Evolutionary conservation across 768 basidiomycete genomes (phyloP).

Genomic region (Kwoniella heveanensis): DNA sequence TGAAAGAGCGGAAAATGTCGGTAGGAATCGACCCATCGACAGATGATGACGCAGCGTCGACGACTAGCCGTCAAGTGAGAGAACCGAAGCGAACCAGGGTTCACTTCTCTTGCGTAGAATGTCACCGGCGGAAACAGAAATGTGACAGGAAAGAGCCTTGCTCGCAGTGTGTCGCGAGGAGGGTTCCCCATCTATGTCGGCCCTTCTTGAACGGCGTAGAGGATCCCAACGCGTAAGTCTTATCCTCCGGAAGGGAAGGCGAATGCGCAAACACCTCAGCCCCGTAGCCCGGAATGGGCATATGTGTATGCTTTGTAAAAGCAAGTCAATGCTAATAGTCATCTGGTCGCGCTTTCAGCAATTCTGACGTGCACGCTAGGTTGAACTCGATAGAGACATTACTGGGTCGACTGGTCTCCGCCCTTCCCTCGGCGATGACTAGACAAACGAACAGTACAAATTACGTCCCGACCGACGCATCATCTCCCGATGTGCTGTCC

Average conservation of each 20-base stretch:
- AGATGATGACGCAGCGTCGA: slow-evolving; percentile 41
- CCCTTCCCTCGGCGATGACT: slow-evolving; percentile 25
- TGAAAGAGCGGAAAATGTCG: slow-evolving; percentile 28
- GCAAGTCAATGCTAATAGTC: not conserved
- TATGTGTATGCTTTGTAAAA: no score
- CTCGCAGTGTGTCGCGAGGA: slow-evolving; percentile 55
- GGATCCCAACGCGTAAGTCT: slow-evolving; percentile 52
- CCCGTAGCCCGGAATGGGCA: no score
- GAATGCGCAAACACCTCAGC: no score
- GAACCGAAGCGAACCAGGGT: slow-evolving; percentile 51
- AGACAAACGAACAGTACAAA: not conserved
- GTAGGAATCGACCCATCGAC: slow-evolving; percentile 33
- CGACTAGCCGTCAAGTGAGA: slow-evolving; percentile 18
- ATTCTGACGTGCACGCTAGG: slow-evolving; percentile 52
- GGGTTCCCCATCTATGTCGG: slow-evolving; percentile 56
- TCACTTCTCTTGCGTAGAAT: slow-evolving; percentile 52
- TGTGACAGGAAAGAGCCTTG: slow-evolving; percentile 53
- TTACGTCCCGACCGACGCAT: slow-evolving; percentile 20
- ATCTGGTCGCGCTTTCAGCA: slow-evolving; percentile 25
- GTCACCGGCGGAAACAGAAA: slow-evolving; percentile 54
- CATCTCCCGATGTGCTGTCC: slow-evolving; percentile 42
- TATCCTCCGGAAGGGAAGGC: no score
- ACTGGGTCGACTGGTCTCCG: slow-evolving; percentile 42
- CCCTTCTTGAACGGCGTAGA: slow-evolving; percentile 56
- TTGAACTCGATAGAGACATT: slow-evolving; percentile 55